Evolutionary conservation across 495 filamentous ascomycete genomes (phyloP).

Genomic region (Lophium mytilinum): DNA sequence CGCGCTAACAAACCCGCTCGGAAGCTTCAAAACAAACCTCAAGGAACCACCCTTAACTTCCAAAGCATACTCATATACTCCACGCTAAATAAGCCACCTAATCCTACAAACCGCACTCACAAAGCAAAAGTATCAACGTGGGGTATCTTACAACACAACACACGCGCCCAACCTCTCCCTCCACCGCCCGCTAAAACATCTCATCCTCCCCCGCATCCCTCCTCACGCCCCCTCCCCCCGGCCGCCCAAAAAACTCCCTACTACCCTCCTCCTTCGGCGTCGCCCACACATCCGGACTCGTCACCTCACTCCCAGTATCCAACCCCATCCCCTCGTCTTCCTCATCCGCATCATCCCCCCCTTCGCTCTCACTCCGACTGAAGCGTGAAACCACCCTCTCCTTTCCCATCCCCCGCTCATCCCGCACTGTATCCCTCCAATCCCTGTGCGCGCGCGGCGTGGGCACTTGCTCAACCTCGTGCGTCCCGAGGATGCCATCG

Average conservation of each 20-base stretch:
- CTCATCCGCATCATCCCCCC: background rate
- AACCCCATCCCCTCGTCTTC: slow-evolving; percentile 1
- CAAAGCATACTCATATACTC: too few species aligned
- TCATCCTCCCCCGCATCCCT: background rate
- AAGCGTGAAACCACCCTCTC: slow-evolving; percentile 12
- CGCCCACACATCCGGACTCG: slow-evolving; percentile 21
- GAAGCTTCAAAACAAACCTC: too few species aligned
- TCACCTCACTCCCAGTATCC: slow-evolving; percentile 7
- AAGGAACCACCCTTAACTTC: too few species aligned
- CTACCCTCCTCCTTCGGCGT: slow-evolving; percentile 23
- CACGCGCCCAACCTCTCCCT: too few species aligned
- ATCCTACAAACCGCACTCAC: too few species aligned
- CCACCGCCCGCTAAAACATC: too few species aligned
- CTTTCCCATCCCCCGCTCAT: background rate
- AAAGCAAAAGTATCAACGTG: too few species aligned
- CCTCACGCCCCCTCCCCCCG: background rate
- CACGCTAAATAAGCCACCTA: too few species aligned
- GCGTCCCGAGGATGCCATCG: slow-evolving; percentile 9
- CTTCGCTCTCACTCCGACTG: slow-evolving; percentile 5
- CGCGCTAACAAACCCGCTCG: too few species aligned
- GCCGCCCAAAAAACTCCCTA: background rate
- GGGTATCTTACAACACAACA: too few species aligned
- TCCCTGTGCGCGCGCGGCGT: slow-evolving; percentile 13
- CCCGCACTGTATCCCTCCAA: background rate
- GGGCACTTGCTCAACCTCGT: slow-evolving; percentile 7